phyloP scores from a whole-genome alignment of 352 stramenopile genomes.

The Phytophthora pistaciae region DNA sequence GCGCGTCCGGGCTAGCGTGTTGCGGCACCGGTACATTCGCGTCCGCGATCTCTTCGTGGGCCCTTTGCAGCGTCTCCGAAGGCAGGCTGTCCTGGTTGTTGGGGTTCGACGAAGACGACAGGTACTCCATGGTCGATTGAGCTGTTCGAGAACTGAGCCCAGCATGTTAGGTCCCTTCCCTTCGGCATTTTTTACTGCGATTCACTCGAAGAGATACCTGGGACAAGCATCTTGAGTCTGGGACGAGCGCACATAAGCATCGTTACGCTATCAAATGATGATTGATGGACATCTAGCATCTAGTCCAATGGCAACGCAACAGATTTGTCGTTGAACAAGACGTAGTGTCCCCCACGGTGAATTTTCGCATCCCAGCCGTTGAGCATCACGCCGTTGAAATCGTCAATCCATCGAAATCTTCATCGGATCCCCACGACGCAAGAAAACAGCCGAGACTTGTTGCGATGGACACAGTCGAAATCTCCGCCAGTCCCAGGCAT shows the following conservation, averaged over 20 bases:
- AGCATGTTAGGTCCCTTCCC: background rate
- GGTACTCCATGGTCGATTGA: conserved; percentile 24
- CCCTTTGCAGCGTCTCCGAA: conserved; percentile 17
- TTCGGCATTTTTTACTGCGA: background rate
- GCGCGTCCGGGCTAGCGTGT: background rate
- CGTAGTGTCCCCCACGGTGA: background rate
- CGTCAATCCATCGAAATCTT: too few relatives aligned
- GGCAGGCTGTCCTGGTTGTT: conserved; percentile 28
- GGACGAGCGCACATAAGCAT: background rate
- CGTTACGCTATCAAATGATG: background rate
- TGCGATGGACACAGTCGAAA: background rate
- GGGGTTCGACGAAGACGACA: conserved; percentile 13
- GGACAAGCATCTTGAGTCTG: background rate
- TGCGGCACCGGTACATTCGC: background rate
- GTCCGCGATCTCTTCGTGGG: conserved; percentile 11
- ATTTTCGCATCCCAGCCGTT: background rate
- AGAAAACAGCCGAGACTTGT: background rate
- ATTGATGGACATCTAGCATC: background rate
- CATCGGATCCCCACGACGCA: background rate
- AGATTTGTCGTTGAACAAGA: background rate
- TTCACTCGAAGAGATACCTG: background rate
- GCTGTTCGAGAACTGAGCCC: background rate
- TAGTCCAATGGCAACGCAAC: too few relatives aligned
- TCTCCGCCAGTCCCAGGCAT: too few relatives aligned
- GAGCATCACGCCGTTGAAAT: too few relatives aligned